Percentiles rank a stretch among this genome's conserved stretches.
phyloP scores from a whole-genome alignment of 345 rosid genomes.

The Eucalyptus sideroxylon region DNA sequence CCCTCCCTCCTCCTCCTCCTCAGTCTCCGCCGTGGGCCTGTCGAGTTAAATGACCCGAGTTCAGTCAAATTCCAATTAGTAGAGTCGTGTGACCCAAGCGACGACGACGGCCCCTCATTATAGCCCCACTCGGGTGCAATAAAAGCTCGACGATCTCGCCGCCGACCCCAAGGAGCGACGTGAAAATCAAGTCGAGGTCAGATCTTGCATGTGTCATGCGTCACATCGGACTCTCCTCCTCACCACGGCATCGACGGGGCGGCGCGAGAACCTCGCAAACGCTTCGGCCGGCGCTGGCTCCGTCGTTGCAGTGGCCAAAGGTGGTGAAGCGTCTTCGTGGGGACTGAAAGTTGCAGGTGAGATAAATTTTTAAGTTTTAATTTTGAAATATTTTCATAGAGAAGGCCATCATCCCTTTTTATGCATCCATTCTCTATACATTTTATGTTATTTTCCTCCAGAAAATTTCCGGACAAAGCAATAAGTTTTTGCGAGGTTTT shows the following conservation, averaged over 20 bases:
- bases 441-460: neutral
- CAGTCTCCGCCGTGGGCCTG: neutral
- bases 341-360: neutral
- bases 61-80: neutral
- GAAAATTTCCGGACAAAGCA: neutral
- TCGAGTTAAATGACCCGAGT: neutral
- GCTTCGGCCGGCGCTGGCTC: neutral
- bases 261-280: neutral
- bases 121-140: neutral
- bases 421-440: neutral
- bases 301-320: neutral
- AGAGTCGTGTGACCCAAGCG: neutral
- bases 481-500: neutral
- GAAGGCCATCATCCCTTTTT: neutral
- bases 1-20: neutral
- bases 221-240: neutral
- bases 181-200: neutral
- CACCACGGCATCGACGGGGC: neutral
- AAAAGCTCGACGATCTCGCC: neutral
- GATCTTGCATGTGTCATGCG: accelerated
- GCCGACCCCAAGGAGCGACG: neutral
- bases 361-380: neutral
- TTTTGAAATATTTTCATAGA: neutral
- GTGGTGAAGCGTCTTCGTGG: neutral
- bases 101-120: neutral